Conservation (phyloP, 768 basidiomycete genomes). For the Lyophyllum atratum region DNA sequence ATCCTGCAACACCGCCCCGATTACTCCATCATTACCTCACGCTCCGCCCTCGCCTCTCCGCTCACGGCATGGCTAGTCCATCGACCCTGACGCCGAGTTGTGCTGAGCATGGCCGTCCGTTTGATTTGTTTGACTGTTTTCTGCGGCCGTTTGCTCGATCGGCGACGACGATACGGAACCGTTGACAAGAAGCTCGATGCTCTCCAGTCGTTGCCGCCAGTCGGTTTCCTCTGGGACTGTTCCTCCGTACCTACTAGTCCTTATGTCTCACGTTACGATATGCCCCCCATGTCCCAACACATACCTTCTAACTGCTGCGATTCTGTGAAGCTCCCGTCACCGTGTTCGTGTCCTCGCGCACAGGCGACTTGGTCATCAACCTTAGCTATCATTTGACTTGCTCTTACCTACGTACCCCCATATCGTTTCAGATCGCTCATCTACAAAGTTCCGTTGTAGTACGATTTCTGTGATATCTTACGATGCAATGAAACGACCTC, state of each 20-base stretch:
- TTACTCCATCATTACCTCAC: conserved; percentile 19
- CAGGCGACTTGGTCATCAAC: conserved; percentile 8
- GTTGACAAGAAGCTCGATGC: conserved; percentile 31
- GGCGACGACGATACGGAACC: conserved; percentile 15
- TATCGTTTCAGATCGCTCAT: conserved; percentile 26
- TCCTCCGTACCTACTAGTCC: conserved; percentile 12
- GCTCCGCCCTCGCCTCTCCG: conserved; percentile 22
- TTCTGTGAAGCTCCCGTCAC: conserved; percentile 18
- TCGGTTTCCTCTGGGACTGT: conserved; percentile 17
- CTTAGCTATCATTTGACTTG: conserved; percentile 13
- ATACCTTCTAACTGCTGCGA: conserved; percentile 15
- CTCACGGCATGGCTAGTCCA: conserved; percentile 38
- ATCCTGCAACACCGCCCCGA: conserved; percentile 17
- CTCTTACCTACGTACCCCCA: conserved; percentile 7
- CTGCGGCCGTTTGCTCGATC: conserved; percentile 11
- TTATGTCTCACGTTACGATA: conserved; percentile 22
- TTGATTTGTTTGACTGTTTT: conserved; percentile 8
- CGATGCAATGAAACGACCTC: conserved; percentile 38
- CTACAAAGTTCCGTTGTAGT: conserved; percentile 43
- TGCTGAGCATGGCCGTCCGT: conserved; percentile 13
- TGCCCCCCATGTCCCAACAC: conserved; percentile 26
- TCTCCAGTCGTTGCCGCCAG: conserved; percentile 26
- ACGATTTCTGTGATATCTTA: conserved; percentile 46
- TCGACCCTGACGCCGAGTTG: conserved; percentile 21
- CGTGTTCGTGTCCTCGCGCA: conserved; percentile 16